Evolutionary conservation across 768 basidiomycete genomes (phyloP).

Genomic region (Suillus occidentalis): DNA sequence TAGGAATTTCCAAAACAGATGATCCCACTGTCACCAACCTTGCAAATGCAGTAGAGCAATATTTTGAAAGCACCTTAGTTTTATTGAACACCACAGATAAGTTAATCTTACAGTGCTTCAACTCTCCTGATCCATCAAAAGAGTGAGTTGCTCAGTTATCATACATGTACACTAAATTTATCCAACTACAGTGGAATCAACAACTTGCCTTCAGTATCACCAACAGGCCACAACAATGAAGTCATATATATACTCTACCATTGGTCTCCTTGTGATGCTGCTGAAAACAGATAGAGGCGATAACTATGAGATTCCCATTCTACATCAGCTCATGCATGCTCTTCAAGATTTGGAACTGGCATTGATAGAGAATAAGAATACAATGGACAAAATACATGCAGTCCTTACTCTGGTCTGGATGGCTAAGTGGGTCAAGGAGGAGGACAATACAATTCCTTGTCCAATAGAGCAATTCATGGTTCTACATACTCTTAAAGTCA

Average conservation of each 20-base stretch:
- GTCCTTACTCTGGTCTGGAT: conserved; percentile 16
- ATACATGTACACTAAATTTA: not conserved
- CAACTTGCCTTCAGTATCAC: conserved; percentile 26
- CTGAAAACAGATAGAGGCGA: not conserved
- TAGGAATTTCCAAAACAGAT: not conserved
- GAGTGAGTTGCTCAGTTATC: not conserved
- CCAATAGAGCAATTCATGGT: conserved; percentile 16
- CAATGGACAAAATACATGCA: conserved; percentile 4
- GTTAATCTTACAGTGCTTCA: conserved; percentile 10
- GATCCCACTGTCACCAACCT: not conserved
- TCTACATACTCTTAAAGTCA: not conserved
- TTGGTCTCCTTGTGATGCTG: conserved; percentile 8
- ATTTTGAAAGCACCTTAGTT: not conserved
- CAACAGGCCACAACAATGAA: conserved; percentile 12
- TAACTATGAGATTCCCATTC: not conserved
- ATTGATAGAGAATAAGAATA: fast-evolving
- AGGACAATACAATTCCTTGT: conserved; percentile 7
- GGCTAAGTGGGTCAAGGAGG: not conserved
- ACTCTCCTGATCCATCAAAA: conserved; percentile 13
- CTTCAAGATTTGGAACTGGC: not conserved
- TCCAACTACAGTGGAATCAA: conserved; percentile 16
- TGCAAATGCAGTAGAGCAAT: not conserved
- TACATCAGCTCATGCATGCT: fast-evolving
- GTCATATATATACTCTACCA: conserved; percentile 10
- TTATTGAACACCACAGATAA: conserved; percentile 9